Base-by-base conservation (phyloP, 2,329 filamentous ascomycete genomes). In the Penicillium sp. region DNA sequence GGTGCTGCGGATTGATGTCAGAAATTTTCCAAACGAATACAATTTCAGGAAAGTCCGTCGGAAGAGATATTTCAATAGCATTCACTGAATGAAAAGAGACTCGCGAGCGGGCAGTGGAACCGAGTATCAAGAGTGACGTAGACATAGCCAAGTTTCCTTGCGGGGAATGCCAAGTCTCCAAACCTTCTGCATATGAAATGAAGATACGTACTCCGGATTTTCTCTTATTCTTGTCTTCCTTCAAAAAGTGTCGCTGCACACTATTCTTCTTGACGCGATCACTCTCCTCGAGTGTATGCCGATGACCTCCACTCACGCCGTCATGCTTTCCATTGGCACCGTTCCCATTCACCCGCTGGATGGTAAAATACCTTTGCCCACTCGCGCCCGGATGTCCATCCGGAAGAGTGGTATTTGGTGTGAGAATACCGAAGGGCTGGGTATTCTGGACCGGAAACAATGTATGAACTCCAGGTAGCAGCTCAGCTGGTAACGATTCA, bases 221-320 rank as follows among this genome's bases (percentile, higher is more conserved):
- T 72, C 84, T 89, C 49, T 80, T 80, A 40, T 87, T 85, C 70
- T 85, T 89, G 49, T 86, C 84, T 63, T 82, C 81, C 68, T 86
- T 85, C 45, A 86, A 75, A 52, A 89, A 66, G 71, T 81, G 83
- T 61, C 89, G 79, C 69, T 89, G 81, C 6, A 92, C 86, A 60
- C 85, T 91, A 59, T 89, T 92, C 77, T 90, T 92, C 77, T 92
- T 92, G 33, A 92, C 87, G 58, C 86, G 83, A 68, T 92, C 89
- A 65, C 88, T 92, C 64, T 87, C 87, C 52, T 84, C 84, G 7
- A 93, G 73, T 0, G 82, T 82, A 71, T 92, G 89, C 63, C 87
- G 87, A 69, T 93, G 89, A n/a, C 86, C 85, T 8, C 88, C 87
- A 20, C 84, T 81, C 43, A 88, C 81, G 6, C 85, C 86, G 61